Evolutionary conservation across 2,329 filamentous ascomycete species (phyloP).

Genomic region (Phaeosphaeria sp.): DNA sequence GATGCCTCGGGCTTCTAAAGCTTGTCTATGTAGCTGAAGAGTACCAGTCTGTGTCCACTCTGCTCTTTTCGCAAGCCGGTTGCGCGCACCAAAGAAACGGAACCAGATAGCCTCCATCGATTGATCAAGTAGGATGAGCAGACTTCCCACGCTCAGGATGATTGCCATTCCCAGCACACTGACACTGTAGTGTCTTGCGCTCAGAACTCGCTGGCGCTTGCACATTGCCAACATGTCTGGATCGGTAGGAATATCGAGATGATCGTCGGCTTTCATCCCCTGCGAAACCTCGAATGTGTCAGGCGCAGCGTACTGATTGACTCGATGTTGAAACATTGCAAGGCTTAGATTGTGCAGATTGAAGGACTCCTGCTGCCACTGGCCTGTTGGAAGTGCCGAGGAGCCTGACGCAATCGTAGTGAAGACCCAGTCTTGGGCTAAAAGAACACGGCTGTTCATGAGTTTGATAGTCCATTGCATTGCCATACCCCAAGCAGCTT

Average conservation of each 20-base stretch:
- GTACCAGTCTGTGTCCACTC: constrained; percentile 24
- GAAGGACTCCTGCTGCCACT: constrained; percentile 25
- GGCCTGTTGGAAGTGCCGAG: constrained; percentile 10
- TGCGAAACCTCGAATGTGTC: constrained; percentile 20
- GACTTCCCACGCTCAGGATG: constrained; percentile 22
- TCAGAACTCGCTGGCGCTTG: constrained; percentile 22
- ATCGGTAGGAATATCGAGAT: constrained; percentile 16
- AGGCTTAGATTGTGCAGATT: constrained; percentile 33
- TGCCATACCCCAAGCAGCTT: constrained; percentile 23
- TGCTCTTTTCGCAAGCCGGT: constrained; percentile 15
- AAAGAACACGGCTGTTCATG: constrained; percentile 16
- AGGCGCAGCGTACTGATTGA: constrained; percentile 22
- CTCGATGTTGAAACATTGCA: constrained; percentile 25
- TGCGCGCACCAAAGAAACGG: constrained; percentile 20
- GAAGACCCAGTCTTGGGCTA: constrained; percentile 25
- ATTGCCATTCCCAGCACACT: constrained; percentile 29
- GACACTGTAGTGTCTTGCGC: constrained; percentile 19
- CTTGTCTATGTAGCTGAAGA: constrained; percentile 24
- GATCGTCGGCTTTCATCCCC: constrained; percentile 7
- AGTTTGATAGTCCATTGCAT: constrained; percentile 24
- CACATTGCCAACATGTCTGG: constrained; percentile 17
- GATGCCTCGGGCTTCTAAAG: constrained; percentile 19
- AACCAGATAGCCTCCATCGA: constrained; percentile 12
- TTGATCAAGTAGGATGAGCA: constrained; percentile 25
- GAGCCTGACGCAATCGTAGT: constrained; percentile 12